phyloP scores from a whole-genome alignment of 371 early-diverging fungal genomes.

The Cokeromyces recurvatus region DNA sequence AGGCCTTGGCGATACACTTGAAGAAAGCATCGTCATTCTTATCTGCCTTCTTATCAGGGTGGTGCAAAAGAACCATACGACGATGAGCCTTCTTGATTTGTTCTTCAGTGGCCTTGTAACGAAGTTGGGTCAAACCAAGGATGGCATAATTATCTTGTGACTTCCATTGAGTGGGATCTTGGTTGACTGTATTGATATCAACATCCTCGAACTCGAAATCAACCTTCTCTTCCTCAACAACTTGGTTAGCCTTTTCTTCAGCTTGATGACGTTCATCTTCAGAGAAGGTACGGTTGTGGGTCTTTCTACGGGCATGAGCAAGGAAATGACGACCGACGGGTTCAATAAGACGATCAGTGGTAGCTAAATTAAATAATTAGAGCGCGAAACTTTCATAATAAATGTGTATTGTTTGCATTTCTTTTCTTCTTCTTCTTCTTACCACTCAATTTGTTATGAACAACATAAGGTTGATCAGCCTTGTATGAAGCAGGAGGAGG shows the following conservation, averaged over 20 bases:
- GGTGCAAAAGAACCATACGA: constrained; percentile 81
- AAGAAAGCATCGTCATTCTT: constrained; percentile 93
- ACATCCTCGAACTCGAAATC: constrained; percentile 73
- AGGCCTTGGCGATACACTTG: constrained; percentile 98
- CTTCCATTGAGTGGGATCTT: constrained; percentile 85
- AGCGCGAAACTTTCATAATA: too few relatives aligned
- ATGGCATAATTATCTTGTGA: constrained; percentile 86
- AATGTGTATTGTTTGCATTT: background rate
- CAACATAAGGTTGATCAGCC: constrained; percentile 44
- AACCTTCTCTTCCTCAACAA: constrained; percentile 57
- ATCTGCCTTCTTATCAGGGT: constrained; percentile 89
- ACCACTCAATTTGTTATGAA: too few relatives aligned
- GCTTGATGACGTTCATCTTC: constrained; percentile 60
- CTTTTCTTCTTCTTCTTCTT: background rate
- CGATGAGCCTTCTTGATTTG: constrained; percentile 84
- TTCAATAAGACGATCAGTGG: constrained; percentile 52
- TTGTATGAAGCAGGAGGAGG: constrained; percentile 63
- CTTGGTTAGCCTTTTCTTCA: constrained; percentile 42
- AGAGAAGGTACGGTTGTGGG: constrained; percentile 65
- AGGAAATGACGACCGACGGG: constrained; percentile 65
- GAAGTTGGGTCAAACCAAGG: constrained; percentile 75
- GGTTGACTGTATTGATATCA: constrained; percentile 55
- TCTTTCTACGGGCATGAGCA: constrained; percentile 65
- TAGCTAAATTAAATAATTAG: constrained; percentile 6
- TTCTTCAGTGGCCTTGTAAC: constrained; percentile 78